Base-by-base conservation (phyloP, 306 rosid genomes). In the Prunus mongolica region DNA sequence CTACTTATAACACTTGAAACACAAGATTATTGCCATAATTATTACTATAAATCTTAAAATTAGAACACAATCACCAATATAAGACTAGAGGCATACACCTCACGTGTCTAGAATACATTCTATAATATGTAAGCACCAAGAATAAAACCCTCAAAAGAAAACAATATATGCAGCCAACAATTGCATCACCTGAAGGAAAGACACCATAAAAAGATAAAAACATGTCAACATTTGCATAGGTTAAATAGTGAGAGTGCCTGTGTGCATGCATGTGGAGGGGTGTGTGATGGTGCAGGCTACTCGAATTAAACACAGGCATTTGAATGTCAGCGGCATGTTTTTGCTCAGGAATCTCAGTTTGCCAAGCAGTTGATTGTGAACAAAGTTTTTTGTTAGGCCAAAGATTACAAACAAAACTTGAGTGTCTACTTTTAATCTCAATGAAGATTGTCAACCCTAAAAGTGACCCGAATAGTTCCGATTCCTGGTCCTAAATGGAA, bases 181-280 rank as follows among this genome's bases (percentile, higher is more conserved):
- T 44, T 50, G 69, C 69, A 60, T 41, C 47, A 75, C 85, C 87
- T 86, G 81, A 55, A 77, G 58, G 12, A 69, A 63, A 56, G 41
- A 76, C 1, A 77, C 18, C 18, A 9, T 55, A 8, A 6, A 32
- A 12, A 70, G 25, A 52, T 1, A 19, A 54, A 71, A 0, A 0
- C 41, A 30, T 38, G 76, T 24, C 8, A 52, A 24, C 16, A 46
- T 45, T 18, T 54, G 12, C 30, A 38, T 2, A 18, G 7, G 69
- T 38, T 44, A 19, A 9, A 52, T 5, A 19, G 41, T 9, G 20
- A 47, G 19, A 9, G 9, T 34, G 27, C 1, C 6, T 63, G 9
- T 62, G 45, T 28, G 9, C 7, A 4, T 18, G 20, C 12, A 16
- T 9, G n/a, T 25, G 0, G 5, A 15, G 58, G 25, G 2, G 9